Conservation (phyloP, 140 eudicot genomes). For the Senecio squalidus region DNA sequence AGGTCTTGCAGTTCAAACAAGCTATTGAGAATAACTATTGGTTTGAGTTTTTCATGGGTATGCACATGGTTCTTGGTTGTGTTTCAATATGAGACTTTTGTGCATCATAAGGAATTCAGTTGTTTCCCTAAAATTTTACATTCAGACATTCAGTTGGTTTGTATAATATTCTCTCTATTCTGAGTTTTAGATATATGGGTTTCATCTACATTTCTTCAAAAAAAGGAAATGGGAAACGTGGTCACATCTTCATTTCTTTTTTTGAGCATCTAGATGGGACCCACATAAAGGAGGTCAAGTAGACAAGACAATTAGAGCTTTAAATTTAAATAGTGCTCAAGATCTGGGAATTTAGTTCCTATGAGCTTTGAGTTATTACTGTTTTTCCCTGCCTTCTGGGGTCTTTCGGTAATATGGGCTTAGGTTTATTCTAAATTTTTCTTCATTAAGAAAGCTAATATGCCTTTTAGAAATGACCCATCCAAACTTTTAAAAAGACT, state of each 20-base stretch:
- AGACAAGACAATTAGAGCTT: background rate
- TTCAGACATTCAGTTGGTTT: background rate
- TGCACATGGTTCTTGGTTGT: slow-evolving; percentile 3
- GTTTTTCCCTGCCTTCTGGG: background rate
- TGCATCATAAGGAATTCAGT: background rate
- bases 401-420: too few species aligned
- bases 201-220: background rate
- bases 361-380: background rate
- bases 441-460: too few species aligned
- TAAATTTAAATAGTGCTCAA: background rate
- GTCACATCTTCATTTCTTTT: background rate
- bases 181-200: background rate
- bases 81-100: background rate
- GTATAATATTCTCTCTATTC: background rate
- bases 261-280: background rate
- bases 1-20: slow-evolving; percentile 68
- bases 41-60: slow-evolving; percentile 92
- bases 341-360: background rate
- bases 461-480: too few species aligned
- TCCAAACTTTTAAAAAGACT: too few species aligned
- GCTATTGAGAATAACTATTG: slow-evolving; percentile 83
- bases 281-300: background rate
- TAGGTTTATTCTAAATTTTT: too few species aligned
- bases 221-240: background rate
- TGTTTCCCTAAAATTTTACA: background rate